Evolutionary conservation across 208 protist species (phyloP).

Genomic region (Willaertia magna): DNA sequence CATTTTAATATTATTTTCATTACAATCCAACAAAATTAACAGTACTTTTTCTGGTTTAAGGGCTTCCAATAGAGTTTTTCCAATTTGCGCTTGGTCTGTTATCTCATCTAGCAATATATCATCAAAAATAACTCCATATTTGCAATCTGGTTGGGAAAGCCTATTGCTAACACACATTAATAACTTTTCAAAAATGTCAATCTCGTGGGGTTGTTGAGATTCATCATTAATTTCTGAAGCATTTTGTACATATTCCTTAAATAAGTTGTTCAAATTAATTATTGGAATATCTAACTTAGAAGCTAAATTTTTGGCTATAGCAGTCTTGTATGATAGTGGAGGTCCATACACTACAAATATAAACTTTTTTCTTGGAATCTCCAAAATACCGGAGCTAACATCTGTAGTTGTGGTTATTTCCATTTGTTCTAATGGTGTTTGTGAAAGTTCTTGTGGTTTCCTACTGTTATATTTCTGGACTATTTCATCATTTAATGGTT

Average conservation of each 20-base stretch:
- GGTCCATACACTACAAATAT: slow-evolving; percentile 55
- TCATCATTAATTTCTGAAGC: not conserved
- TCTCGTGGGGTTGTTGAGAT: not conserved
- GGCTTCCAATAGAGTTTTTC: not conserved
- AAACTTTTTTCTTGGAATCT: not conserved
- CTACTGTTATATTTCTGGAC: slow-evolving; percentile 46
- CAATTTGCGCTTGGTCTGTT: not conserved
- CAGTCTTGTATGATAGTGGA: slow-evolving; percentile 55
- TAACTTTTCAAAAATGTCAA: too few relatives aligned
- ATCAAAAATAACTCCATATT: not conserved
- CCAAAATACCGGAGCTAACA: slow-evolving; percentile 4
- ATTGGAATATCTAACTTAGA: slow-evolving; percentile 22
- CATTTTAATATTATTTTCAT: slow-evolving; percentile 44
- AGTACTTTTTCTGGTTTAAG: not conserved
- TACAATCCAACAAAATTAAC: slow-evolving; percentile 44
- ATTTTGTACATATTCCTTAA: not conserved
- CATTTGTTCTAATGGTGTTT: too few relatives aligned
- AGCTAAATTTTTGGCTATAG: slow-evolving; percentile 37
- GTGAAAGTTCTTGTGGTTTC: slow-evolving; percentile 14
- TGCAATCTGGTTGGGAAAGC: not conserved
- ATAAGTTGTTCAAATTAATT: slow-evolving; percentile 10
- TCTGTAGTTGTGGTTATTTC: not conserved
- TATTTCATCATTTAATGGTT: slow-evolving; percentile 47
- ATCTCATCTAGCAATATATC: not conserved
- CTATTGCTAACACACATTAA: slow-evolving; percentile 11